phyloP scores from a whole-genome alignment of 106 monocot species.

The Cymbidium sinense region DNA sequence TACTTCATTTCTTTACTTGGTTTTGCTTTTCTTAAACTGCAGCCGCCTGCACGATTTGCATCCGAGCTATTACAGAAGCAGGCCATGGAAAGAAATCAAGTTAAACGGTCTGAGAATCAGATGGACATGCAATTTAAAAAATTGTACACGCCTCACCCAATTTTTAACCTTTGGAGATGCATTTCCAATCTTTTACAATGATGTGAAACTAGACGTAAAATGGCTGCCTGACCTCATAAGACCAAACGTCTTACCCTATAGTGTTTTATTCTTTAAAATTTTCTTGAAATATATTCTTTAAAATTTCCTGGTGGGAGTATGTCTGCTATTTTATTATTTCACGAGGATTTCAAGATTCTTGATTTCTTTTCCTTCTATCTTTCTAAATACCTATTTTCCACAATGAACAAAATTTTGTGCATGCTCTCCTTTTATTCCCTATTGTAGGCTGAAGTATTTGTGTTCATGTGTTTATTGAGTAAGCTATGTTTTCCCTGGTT shows the following conservation, averaged over 20 bases:
- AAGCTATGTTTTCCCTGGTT: background rate
- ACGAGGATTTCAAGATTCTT: background rate
- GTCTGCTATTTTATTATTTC: background rate
- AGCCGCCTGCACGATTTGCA: slow-evolving; percentile 29
- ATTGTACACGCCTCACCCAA: slow-evolving; percentile 32
- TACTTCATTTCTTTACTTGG: background rate
- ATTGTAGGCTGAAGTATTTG: background rate
- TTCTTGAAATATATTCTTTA: background rate
- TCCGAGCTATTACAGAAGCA: slow-evolving; percentile 28
- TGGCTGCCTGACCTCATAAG: background rate
- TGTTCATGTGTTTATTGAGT: slow-evolving; percentile 4
- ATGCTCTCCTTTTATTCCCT: background rate
- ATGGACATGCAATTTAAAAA: slow-evolving; percentile 41
- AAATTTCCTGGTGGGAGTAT: background rate
- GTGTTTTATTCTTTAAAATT: background rate
- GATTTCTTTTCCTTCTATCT: background rate
- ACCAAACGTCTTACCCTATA: background rate
- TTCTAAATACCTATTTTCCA: background rate
- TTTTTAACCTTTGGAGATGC: background rate
- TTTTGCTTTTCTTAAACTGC: slow-evolving; percentile 7
- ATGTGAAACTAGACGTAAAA: background rate
- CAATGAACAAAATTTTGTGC: background rate
- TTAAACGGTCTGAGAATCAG: slow-evolving; percentile 23
- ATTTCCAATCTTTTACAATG: slow-evolving; percentile 1
- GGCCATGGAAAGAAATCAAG: slow-evolving; percentile 28